phyloP scores from a whole-genome alignment of 2,329 filamentous ascomycete species.

The Mollisia scopiformis region DNA sequence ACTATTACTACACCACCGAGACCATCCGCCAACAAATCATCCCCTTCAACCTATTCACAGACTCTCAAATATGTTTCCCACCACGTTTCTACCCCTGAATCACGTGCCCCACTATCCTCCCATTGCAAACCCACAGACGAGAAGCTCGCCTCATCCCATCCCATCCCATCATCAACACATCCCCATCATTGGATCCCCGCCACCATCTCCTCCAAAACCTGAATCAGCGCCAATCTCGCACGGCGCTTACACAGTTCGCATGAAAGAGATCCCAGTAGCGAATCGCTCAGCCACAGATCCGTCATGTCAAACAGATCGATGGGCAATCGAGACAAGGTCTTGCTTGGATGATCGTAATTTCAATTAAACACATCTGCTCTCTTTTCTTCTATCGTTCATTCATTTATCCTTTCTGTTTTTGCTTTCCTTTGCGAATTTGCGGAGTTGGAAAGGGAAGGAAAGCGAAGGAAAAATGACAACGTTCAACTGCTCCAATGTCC shows the following conservation, averaged over 20 bases:
- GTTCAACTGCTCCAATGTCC: constrained; percentile 18
- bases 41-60: neutral
- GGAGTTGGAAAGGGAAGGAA: neutral
- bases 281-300: neutral
- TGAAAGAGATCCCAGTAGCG: neutral
- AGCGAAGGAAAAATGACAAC: constrained; percentile 11
- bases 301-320: neutral
- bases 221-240: neutral
- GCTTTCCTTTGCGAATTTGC: neutral
- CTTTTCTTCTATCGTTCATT: neutral
- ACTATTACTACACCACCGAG: neutral
- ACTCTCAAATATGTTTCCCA: neutral
- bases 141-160: neutral
- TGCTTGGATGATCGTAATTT: neutral
- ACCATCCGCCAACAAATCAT: neutral
- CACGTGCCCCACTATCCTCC: neutral
- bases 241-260: neutral
- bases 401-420: neutral
- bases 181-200: neutral
- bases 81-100: neutral
- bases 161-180: neutral
- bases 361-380: neutral
- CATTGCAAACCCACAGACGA: neutral
- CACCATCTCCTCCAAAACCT: neutral
- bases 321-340: neutral